Conservation (phyloP, 176 grass and related monocot genomes). For the Avena atlantica region DNA sequence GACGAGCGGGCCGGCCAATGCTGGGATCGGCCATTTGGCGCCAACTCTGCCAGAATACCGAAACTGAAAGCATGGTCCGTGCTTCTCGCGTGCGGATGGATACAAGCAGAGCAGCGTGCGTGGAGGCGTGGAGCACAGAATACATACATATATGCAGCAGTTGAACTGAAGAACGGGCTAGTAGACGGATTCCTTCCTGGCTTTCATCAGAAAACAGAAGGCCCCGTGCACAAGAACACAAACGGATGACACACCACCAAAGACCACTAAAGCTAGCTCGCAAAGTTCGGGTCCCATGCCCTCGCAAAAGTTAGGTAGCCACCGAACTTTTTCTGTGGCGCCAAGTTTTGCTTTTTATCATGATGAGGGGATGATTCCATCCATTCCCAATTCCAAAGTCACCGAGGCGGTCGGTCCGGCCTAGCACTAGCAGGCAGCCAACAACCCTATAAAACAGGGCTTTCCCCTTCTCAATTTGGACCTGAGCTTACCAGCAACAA, state of each 20-base stretch:
- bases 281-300: slow-evolving; percentile 3
- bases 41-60: not conserved
- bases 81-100: not conserved
- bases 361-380: slow-evolving; percentile 59
- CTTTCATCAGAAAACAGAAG: slow-evolving; percentile 15
- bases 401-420: slow-evolving; percentile 30
- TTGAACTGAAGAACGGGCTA: slow-evolving; percentile 26
- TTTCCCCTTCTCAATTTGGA: slow-evolving; percentile 32
- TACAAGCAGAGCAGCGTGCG: not conserved
- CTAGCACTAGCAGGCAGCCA: not conserved
- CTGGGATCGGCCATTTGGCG: slow-evolving; percentile 32
- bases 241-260: not conserved
- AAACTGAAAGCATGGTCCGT: not conserved
- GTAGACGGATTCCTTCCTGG: not conserved
- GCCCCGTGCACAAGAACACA: slow-evolving; percentile 4
- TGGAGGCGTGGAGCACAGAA: slow-evolving; percentile 36
- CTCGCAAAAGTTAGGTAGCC: slow-evolving; percentile 53
- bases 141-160: not conserved
- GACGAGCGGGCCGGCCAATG: slow-evolving; percentile 11
- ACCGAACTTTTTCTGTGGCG: slow-evolving; percentile 10
- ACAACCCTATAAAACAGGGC: slow-evolving; percentile 62
- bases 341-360: slow-evolving; percentile 62
- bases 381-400: slow-evolving; percentile 52
- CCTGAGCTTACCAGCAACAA: slow-evolving; percentile 43
- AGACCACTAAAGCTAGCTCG: not conserved